Conservation (phyloP, 2,329 filamentous ascomycete species). For the Sarocladiaceae sp. region DNA sequence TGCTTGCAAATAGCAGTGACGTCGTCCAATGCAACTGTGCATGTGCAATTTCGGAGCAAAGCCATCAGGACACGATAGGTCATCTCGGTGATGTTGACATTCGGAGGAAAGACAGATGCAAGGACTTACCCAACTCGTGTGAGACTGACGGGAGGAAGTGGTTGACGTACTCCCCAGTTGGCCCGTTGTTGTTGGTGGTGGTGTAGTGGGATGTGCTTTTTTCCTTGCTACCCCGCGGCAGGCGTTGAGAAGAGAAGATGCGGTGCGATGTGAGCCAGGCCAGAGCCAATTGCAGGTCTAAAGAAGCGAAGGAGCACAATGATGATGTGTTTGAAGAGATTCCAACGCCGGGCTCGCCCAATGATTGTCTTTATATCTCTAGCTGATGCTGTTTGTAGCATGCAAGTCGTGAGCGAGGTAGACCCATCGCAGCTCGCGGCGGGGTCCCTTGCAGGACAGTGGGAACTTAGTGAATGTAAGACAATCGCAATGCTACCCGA, state of each 20-base stretch:
- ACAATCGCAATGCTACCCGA: neutral
- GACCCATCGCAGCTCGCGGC: neutral
- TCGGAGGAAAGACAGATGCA: neutral
- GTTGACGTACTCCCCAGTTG: neutral
- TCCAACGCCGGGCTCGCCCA: neutral
- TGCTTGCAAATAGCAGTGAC: too few relatives aligned
- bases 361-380: slow-evolving; percentile 1
- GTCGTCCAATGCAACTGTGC: too few relatives aligned
- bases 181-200: slow-evolving; percentile 1
- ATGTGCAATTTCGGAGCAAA: too few relatives aligned
- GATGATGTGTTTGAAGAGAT: neutral
- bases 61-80: too few relatives aligned
- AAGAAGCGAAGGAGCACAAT: slow-evolving; percentile 1
- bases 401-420: neutral
- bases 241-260: neutral
- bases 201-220: slow-evolving; percentile 9
- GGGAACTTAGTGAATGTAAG: neutral
- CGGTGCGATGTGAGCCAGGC: neutral
- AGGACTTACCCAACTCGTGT: neutral
- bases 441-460: slow-evolving; percentile 4
- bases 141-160: neutral
- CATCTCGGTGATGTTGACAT: too few relatives aligned
- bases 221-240: slow-evolving; percentile 7
- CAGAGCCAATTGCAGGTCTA: neutral
- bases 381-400: neutral